These are phyloP conservation scores for Fusarium robinianum DNA, from an alignment of 2,329 filamentous ascomycete species.

Conservation along the genomic window DNA sequence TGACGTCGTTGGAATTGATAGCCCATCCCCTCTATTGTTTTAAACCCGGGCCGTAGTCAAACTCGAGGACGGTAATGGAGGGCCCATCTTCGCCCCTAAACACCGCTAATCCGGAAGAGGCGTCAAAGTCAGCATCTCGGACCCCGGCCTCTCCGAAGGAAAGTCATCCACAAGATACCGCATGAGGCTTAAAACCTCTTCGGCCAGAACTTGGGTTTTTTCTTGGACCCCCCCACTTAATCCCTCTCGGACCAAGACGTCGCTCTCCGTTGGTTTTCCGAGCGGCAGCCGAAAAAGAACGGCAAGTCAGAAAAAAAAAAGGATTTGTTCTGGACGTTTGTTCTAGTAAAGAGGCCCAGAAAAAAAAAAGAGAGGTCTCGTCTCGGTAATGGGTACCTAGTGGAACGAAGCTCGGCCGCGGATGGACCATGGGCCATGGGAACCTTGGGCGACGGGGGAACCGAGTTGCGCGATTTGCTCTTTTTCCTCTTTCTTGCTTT, in stretches of 20 bases:
- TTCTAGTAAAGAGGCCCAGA: slow-evolving; percentile 1
- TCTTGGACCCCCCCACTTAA: no score
- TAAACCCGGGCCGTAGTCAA: neutral
- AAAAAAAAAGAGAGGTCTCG: slow-evolving; percentile 25
- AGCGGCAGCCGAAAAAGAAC: slow-evolving; percentile 31
- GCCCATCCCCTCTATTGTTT: neutral
- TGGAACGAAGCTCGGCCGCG: slow-evolving; percentile 29
- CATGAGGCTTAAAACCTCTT: slow-evolving; percentile 10
- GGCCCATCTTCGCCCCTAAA: no score
- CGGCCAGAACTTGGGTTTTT: slow-evolving; percentile 21
- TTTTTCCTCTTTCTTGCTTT: slow-evolving; percentile 7
- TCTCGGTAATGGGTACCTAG: slow-evolving; percentile 18
- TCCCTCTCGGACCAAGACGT: slow-evolving; percentile 32
- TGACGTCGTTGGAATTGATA: slow-evolving; percentile 23
- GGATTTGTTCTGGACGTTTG: neutral
- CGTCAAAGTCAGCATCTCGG: neutral
- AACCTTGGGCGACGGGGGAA: slow-evolving; percentile 23
- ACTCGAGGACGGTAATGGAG: no score
- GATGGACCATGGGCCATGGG: slow-evolving; percentile 13
- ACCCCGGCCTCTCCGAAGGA: slow-evolving; percentile 7
- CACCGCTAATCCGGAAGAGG: no score
- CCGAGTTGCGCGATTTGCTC: slow-evolving; percentile 34
- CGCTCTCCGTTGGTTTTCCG: slow-evolving; percentile 28
- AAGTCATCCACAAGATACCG: slow-evolving; percentile 19
- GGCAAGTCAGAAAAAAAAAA: no score